Evolutionary conservation across 2,329 filamentous ascomycete genomes (phyloP), one percentile per base, ranked within the genome.

Genomic region (Pyrenophora teres): DNA sequence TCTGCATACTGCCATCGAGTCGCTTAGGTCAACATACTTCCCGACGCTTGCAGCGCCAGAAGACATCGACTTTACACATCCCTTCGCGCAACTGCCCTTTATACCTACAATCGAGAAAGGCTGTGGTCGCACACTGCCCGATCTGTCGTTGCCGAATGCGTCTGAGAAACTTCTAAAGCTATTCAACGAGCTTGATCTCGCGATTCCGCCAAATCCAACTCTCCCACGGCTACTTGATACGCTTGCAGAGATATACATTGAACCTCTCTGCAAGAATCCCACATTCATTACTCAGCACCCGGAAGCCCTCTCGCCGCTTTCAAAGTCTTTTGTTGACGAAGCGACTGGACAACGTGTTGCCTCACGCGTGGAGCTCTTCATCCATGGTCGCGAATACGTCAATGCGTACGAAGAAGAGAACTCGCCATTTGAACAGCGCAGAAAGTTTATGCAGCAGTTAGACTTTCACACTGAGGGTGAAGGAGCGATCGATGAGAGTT

Each of bases 331-430:
- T 75, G 66, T 80, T 16, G 90, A 92, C 70, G 82, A 85, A 0
- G 73, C 68, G 7, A 78, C 87, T 0, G 79, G 81, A 12, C 92
- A 97, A 70, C 74, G 83, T 7, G 85, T 96, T 1, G 88, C 91
- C 1, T 89, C 90, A 0, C 87, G 92, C 5, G 90, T 89, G 0
- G 92, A 97, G 74, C 83, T 96, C 18, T 96, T 96, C 75, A 84
- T 95, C 56, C 77, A 84, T 42, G 86, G 88, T 35, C 84, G 85
- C 47, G 94, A 99, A 70, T 81, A 96, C 27, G 90, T 93, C 54
- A 99, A 99, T 74, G 95, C 93, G 78, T 99, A 99, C 73, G 94
- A 99, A 73, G 94, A 99, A 75, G 94, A 99, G 72, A 99, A 99
- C 73, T 89, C 90, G 44, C 94, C 94, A 0, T 86, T 88, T 46